phyloP scores from a whole-genome alignment of 2,329 filamentous ascomycete species.

The Uncinocarpus reesii region DNA sequence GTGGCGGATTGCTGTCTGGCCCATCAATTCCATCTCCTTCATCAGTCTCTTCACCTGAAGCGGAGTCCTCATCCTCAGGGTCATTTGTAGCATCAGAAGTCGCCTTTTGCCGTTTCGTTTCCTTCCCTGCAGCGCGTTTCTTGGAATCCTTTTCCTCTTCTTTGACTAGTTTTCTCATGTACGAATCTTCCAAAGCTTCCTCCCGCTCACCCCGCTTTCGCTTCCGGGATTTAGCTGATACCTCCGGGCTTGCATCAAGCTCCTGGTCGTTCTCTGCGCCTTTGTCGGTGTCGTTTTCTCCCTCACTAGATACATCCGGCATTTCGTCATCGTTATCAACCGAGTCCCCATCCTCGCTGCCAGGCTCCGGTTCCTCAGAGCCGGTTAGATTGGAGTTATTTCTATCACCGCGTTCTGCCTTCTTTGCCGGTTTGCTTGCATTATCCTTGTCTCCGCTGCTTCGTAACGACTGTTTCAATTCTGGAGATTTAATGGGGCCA shows the following conservation, averaged over 20 bases:
- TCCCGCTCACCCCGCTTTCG: constrained; percentile 46
- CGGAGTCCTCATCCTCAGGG: constrained; percentile 19
- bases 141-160: constrained; percentile 33
- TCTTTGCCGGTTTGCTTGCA: not conserved
- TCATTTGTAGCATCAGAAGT: constrained; percentile 24
- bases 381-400: not conserved
- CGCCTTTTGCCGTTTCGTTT: constrained; percentile 32
- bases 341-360: constrained; percentile 21
- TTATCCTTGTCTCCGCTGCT: constrained; percentile 15
- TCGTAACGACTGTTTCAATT: constrained; percentile 4
- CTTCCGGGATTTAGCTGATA: constrained; percentile 34
- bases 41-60: constrained; percentile 26
- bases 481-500: constrained; percentile 33
- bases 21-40: constrained; percentile 43
- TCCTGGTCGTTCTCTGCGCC: constrained; percentile 51
- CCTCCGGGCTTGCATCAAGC: constrained; percentile 34
- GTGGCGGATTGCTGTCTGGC: constrained; percentile 20
- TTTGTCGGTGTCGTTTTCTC: constrained; percentile 36
- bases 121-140: constrained; percentile 27
- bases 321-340: constrained; percentile 25
- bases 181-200: constrained; percentile 36
- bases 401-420: not conserved
- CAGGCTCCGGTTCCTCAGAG: not conserved
- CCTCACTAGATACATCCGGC: constrained; percentile 23
- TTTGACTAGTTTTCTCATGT: constrained; percentile 36